Percentiles rank a stretch among this genome's conserved stretches.
Evolutionary conservation across 345 rosid genomes (phyloP).

Genomic region (Eucalyptus sp.): DNA sequence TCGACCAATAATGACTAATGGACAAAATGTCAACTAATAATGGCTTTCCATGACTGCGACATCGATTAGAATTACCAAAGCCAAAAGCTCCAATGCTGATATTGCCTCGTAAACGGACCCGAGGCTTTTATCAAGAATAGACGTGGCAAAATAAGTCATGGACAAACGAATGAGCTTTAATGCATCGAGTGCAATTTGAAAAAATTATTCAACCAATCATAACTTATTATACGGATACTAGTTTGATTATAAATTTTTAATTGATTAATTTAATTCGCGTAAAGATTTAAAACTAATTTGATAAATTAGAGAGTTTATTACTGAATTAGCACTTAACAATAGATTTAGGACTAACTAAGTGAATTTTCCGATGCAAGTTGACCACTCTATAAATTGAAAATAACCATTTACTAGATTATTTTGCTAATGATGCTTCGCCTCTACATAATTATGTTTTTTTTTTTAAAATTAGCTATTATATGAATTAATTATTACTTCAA

Average conservation of each 20-base stretch:
- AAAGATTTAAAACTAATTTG: background rate
- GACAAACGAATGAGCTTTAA: background rate
- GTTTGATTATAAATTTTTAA: background rate
- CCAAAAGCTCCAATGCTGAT: background rate
- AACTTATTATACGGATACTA: background rate
- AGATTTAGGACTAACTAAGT: background rate
- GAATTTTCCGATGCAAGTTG: background rate
- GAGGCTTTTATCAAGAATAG: background rate
- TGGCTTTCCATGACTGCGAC: background rate
- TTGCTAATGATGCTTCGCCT: background rate
- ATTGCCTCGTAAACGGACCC: background rate
- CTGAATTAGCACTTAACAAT: background rate
- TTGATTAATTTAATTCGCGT: too few species aligned
- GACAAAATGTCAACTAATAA: background rate
- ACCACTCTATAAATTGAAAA: background rate
- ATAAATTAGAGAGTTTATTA: fast-evolving
- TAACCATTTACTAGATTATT: background rate
- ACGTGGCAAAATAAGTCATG: background rate
- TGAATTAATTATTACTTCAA: background rate
- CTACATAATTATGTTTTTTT: background rate
- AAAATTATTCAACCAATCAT: background rate
- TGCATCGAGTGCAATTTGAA: background rate
- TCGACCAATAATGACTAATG: background rate
- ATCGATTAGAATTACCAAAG: background rate
- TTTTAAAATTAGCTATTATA: background rate